Evolutionary conservation across 2,329 filamentous ascomycete species (phyloP), one percentile per base, ranked within the genome.

Genomic region (Apiospora rasikravindrae): DNA sequence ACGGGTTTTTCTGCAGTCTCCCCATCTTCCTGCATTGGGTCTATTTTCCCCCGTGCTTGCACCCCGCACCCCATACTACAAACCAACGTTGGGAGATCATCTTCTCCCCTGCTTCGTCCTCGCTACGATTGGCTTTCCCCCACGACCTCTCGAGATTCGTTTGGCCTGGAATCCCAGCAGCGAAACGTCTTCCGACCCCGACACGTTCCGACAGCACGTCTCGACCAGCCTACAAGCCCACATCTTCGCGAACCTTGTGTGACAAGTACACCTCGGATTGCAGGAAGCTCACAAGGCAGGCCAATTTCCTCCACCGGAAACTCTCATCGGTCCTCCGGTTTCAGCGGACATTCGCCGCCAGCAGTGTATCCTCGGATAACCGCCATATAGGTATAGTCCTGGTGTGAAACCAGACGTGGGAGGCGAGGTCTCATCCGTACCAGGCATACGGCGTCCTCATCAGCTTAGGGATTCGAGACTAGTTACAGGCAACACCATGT

Each of bases 401-500:
- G 57, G 57, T 64, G 57, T 64, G 57, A 64, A 64, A 64, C 57
- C 57, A 64, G 33, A 64, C 66, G 66, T 68, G 66, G 66, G 66
- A 68, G 66, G 44, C 66, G 66, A 45, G 40, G 44, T 69, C 61
- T 69, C 70, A 69, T 71, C 51, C 44, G 67, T 53, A 57, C 69
- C 67, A 67, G 70, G 70, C 37, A 57, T 70, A 69, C 47, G 45
- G 47, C 47, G 19, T 40, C 26, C 66, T 19, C 40, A 64, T n/a
- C 57, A 64, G 57, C 44, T 24, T 53, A 26, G 29, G 10, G 47
- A 37, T 51, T 16, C 29, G 47, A 69, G 68, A 44, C 24, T 47
- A 47, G 26, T 26, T 8, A 68, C 68, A 37, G 5, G 24, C 49
- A 74, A 77, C 77, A 78, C 77, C 69, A 90, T 90, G 88, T 88